Evolutionary conservation across 768 basidiomycete species (phyloP), one percentile per base, ranked within the genome.

Genomic region (Tricholoma hemisulphureum): DNA sequence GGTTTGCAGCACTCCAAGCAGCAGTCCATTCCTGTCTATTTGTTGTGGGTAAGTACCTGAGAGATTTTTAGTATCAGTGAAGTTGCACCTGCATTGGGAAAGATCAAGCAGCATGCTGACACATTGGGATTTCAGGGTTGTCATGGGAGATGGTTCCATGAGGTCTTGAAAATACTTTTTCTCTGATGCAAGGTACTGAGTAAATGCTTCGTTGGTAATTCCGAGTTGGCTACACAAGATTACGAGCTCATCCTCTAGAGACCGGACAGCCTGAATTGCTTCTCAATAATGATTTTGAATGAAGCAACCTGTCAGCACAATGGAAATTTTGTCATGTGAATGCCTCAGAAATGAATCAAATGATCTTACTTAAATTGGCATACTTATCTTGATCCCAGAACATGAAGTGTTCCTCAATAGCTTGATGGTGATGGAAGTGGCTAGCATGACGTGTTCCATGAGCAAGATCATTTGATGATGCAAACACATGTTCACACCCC

Each of bases 391-490:
- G n/a, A n/a, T n/a, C n/a, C n/a, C n/a, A n/a, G n/a, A n/a, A n/a
- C n/a, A n/a, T n/a, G n/a, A n/a, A n/a, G n/a, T n/a, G n/a, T n/a
- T n/a, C n/a, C n/a, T n/a, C n/a, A n/a, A n/a, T n/a, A n/a, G n/a
- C n/a, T n/a, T n/a, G 31, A 46, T 23, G 23, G 20, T 7, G 14
- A 32, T 24, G 26, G 26, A 39, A 57, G 35, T 16, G n/a, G 35
- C 35, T 37, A 37, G 35, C 35, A 37, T 37, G 35, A 41, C 7
- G 20, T 41, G 61, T 62, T 6, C 52, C 51, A 24, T 43, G n/a
- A 8, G 69, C 67, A 23, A 67, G 50, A 1, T 43, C 57, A 55
- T 71, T n/a, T n/a, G n/a, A n/a, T n/a, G n/a, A n/a, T n/a, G n/a
- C n/a, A n/a, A n/a, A n/a, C n/a, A n/a, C n/a, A n/a, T n/a, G n/a